Percentiles rank a stretch among this genome's conserved stretches.
Evolutionary conservation across 2,329 filamentous ascomycete genomes (phyloP).

Genomic region (Fusarium acutatum): DNA sequence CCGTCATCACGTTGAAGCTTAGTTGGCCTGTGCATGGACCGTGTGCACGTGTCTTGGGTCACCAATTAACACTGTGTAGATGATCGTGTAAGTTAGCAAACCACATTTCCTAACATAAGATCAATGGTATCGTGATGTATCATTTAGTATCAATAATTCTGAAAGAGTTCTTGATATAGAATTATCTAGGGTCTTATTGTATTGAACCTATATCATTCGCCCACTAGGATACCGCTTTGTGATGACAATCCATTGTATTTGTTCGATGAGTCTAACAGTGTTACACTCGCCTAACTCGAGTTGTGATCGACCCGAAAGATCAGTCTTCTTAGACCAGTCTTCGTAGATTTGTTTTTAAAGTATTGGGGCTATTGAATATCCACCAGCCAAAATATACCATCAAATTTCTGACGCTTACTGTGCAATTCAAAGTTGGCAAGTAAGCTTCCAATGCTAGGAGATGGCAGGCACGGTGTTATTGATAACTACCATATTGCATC

Average conservation of each 20-base stretch:
- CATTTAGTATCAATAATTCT: too few relatives aligned
- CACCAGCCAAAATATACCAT: background rate
- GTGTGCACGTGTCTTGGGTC: constrained; percentile 11
- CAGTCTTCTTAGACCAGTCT: too few relatives aligned
- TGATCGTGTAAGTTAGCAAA: background rate
- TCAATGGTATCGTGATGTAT: background rate
- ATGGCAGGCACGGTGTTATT: background rate
- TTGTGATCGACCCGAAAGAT: background rate
- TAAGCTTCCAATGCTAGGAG: background rate
- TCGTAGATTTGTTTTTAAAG: background rate
- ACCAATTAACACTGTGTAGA: background rate
- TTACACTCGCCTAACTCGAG: constrained; percentile 1
- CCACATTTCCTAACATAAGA: background rate
- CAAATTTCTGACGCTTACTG: too few relatives aligned
- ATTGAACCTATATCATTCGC: too few relatives aligned
- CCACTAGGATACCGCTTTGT: too few relatives aligned
- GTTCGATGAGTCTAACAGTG: background rate
- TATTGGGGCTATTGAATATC: background rate
- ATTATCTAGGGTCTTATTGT: too few relatives aligned
- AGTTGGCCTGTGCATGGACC: constrained; percentile 42
- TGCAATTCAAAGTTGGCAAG: background rate
- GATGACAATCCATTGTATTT: too few relatives aligned
- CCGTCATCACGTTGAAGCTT: constrained; percentile 42
- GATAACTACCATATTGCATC: background rate
- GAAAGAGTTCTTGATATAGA: accelerated